Evolutionary conservation across 2,329 filamentous ascomycete genomes (phyloP), one percentile per base, ranked within the genome.

Genomic region (Hymenoscyphus occultus): DNA sequence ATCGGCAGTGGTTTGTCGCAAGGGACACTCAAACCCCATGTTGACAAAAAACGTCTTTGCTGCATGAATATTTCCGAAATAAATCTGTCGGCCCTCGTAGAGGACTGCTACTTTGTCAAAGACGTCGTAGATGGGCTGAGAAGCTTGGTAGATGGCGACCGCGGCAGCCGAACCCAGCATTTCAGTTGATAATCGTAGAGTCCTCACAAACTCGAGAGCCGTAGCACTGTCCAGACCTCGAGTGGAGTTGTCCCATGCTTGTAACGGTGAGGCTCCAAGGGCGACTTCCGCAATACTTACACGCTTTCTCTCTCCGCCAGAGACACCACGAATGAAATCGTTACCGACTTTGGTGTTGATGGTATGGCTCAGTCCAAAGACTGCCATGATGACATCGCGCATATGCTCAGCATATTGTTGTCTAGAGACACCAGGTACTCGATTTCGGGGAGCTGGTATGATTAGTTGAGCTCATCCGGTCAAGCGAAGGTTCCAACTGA

Each of bases 41-140:
- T 84, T 78, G 59, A 87, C 77, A 68, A 93, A 93, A 73, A 90
- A 93, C 19, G 81, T 76, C 72, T 85, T 89, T 78, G 3, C 83
- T 81, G 0, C 84, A 81, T 1, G 80, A 81, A 1, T 84, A 0
- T 84, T 83, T 0, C 91, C 91, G 71, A 88, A 93, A 78, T 86
- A 93, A 67, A 93, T 93, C 72, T 93, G 85, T 0, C 88, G 83
- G 0, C 91, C 91, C 72, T 93, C 88, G 71, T 93, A 93, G 0
- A 94, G 79, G 0, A 95, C 88, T 0, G 87, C 86, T 92, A 78
- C 86, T 92, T 90, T 90, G 76, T 91, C 88, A 69, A 90, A 89
- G 2, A 87, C 67, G 65, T 91, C 87, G 73, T 90, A 90, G 42
- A 87, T 87, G 58, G 83, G 79, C 72, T 90, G 87, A 19, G 85